Evolutionary conservation across 108 stramenopile species (phyloP).

Genomic region (Skeletonema costatum): DNA sequence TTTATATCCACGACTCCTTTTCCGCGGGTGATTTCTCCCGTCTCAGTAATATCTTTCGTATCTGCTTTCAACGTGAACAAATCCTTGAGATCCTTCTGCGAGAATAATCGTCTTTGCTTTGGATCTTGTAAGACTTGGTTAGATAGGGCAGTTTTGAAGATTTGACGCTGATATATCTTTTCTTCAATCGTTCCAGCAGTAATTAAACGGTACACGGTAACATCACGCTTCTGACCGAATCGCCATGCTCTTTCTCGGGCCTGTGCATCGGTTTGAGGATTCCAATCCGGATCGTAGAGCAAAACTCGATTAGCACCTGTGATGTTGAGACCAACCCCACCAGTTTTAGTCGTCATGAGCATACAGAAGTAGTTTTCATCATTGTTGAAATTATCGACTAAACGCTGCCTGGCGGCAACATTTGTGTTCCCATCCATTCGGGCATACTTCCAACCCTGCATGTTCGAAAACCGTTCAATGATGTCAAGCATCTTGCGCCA

Average conservation of each 20-base stretch:
- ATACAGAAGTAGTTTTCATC: conserved; percentile 86
- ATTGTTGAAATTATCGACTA: conserved; percentile 93
- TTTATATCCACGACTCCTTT: conserved; percentile 59
- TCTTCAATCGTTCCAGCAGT: conserved; percentile 91
- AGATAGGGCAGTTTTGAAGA: conserved; percentile 95
- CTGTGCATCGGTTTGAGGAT: conserved; percentile 94
- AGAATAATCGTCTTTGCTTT: conserved; percentile 88
- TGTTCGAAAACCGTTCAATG: conserved; percentile 74
- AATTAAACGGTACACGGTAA: conserved; percentile 86
- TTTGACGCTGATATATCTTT: conserved; percentile 98
- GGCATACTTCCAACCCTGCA: conserved; percentile 82
- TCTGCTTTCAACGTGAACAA: conserved; percentile 90
- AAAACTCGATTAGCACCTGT: conserved; percentile 75
- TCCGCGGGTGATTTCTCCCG: conserved; percentile 67
- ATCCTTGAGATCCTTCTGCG: conserved; percentile 85
- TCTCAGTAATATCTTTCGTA: conserved; percentile 63
- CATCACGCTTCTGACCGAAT: conserved; percentile 77
- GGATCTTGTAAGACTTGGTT: conserved; percentile 93
- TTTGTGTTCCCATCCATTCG: conserved; percentile 96
- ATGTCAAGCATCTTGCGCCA: conserved; percentile 95
- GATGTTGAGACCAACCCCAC: conserved; percentile 91
- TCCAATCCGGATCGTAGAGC: conserved; percentile 95
- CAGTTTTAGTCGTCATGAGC: conserved; percentile 96
- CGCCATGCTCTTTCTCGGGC: conserved; percentile 95
- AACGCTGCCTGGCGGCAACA: conserved; percentile 78